Evolutionary conservation across 768 basidiomycete genomes (phyloP), one percentile per base, ranked within the genome.

Genomic region (Hirschioporus abietinus): DNA sequence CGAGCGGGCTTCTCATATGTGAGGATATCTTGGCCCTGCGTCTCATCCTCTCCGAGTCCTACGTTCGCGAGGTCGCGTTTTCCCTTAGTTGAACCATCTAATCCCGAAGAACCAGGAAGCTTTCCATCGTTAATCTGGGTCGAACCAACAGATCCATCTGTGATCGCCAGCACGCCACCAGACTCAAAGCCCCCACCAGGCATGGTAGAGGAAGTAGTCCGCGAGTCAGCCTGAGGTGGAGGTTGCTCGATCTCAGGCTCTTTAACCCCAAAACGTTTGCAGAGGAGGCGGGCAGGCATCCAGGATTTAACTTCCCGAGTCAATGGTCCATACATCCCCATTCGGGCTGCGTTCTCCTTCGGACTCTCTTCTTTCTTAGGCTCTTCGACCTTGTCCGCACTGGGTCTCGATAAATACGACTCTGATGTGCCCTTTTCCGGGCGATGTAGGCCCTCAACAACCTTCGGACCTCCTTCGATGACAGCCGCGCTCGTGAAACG

Each of bases 201-300:
- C 1, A 67, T 25, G 15, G 72, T 52, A 15, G 66, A 66, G 18
- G 66, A 66, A 24, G 65, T 60, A 12, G 70, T 25, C 25, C 72
- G 65, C 66, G 58, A 63, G 36, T 66, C 64, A 68, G 66, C 75
- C 69, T 66, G 60, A 3, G 30, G 12, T 15, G 23, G 1, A 52
- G 42, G 42, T 6, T 6, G 23, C 85, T 87, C 67, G 8, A 87
- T 87, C 71, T 93, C 83, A 0, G 96, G 96, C 69, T 95, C 93
- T 72, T 88, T 91, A 36, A 99, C 91, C 0, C 92, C 91, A 75
- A 99, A 98, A 35, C 96, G 86, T 76, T 96, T 97, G 79, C 95
- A 98, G 26, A 99, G 79, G 63, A 99, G 78, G 64, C 82, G 82
- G n/a, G 86, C 86, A 1, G 97, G 97, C 72, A 88, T 87, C 90